These are phyloP conservation scores for Solanum etuberosum DNA, from an alignment of 257 asterid genomes.

Conservation along the genomic window DNA sequence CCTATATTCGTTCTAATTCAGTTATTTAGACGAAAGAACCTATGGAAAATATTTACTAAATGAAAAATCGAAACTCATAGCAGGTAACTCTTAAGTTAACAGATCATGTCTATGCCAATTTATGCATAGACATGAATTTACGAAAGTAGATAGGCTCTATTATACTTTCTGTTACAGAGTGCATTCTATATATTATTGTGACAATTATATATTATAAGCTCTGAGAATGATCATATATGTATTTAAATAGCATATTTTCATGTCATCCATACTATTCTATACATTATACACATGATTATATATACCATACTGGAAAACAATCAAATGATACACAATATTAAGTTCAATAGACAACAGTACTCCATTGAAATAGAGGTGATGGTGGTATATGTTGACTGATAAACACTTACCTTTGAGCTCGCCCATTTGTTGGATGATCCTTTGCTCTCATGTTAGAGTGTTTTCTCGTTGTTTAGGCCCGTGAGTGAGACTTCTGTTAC, in stretches of 20 bases:
- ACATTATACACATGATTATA: not conserved
- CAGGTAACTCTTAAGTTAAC: not conserved
- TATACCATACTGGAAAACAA: not conserved
- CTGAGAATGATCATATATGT: not conserved
- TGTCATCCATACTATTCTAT: not conserved
- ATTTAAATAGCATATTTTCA: not conserved
- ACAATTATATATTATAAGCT: not conserved
- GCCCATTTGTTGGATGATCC: no score
- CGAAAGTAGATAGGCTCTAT: not conserved
- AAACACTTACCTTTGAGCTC: no score
- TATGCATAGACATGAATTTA: no score
- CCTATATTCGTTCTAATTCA: not conserved
- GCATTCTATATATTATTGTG: not conserved
- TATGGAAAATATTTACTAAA: not conserved
- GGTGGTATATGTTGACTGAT: no score
- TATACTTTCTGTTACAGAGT: not conserved
- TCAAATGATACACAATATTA: not conserved
- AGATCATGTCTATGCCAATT: not conserved
- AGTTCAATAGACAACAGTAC: not conserved
- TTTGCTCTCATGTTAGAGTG: no score
- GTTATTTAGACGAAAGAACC: not conserved
- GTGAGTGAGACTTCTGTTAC: no score
- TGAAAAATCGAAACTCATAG: not conserved
- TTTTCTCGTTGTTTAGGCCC: no score
- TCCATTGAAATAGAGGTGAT: not conserved